Base-by-base conservation (phyloP, 306 rosid genomes). In the Mucuna pruriens region DNA sequence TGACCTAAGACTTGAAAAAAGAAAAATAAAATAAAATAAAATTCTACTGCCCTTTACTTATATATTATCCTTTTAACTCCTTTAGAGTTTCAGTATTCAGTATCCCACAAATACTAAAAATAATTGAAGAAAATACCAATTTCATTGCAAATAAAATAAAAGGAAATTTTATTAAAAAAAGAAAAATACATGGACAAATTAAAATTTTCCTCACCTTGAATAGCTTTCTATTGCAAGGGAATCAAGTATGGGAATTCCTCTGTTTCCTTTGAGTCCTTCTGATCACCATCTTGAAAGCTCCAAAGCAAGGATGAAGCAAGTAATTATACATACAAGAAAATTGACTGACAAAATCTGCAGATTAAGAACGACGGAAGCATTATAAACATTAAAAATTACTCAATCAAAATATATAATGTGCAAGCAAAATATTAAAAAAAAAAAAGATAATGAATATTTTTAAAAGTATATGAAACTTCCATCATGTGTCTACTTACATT, bases 331-430 rank as follows among this genome's bases (percentile, higher is more conserved):
- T 36, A 80, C 66, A 65, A 90, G 23, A 67, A 84, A 81, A 48
- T 77, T 82, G 77, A 83, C 71, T 5, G 87, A 78, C 75, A 88
- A 34, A 36, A 13, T 90, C 98, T 92, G 94, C 88, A 83, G 48
- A 73, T 72, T 31, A 65, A n/a, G 55, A 68, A 54, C 3, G 46
- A 60, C 20, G 20, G 9, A 62, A 19, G 31, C 25, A 74, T 78
- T 65, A 79, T 38, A 52, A 6, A 44, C 42, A 34, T 38, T 38
- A 33, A 65, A 23, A 62, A 62, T 9, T 45, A 25, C 29, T 40
- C 19, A 26, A 42, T 25, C 34, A 71, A n/a, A 19, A 38, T 26
- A 66, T 36, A 45, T 19, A 20, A 77, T 19, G 19, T 64, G 36
- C 40, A 19, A 64, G n/a, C 64, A 9, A 34, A 20, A 65, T 36